Conservation (phyloP, 208 protist genomes). For the Acanthamoeba castellanii region DNA sequence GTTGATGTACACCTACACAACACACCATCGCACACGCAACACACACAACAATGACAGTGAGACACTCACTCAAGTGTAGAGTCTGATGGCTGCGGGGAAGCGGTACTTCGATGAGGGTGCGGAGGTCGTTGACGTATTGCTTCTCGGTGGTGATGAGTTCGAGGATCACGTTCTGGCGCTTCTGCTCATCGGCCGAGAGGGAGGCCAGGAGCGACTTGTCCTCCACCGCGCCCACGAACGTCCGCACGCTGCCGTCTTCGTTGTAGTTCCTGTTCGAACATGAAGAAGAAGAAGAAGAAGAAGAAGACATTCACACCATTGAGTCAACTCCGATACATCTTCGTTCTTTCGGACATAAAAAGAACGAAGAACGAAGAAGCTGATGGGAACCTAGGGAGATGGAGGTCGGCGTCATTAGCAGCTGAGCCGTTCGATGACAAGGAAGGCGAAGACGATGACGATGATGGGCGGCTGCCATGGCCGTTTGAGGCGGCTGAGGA, state of each 20-base stretch:
- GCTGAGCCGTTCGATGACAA: not conserved
- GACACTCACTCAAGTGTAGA: no score
- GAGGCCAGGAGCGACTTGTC: not conserved
- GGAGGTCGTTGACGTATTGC: constrained; percentile 36
- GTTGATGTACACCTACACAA: constrained; percentile 56
- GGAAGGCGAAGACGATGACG: no score
- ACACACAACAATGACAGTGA: no score
- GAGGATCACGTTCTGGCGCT: constrained; percentile 40
- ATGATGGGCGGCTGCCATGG: not conserved
- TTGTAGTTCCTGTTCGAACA: constrained; percentile 24
- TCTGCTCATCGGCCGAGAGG: not conserved
- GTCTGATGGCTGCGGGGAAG: no score
- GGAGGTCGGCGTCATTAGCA: not conserved
- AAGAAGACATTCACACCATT: not conserved
- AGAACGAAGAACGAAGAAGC: no score
- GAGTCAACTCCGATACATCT: not conserved
- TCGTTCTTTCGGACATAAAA: no score
- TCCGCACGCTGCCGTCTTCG: constrained; percentile 16
- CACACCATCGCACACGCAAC: no score
- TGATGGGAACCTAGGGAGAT: not conserved
- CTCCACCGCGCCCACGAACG: not conserved
- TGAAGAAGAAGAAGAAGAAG: not conserved
- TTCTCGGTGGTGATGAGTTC: constrained; percentile 42
- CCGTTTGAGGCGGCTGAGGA: no score
- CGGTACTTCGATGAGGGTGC: constrained; percentile 33